Evolutionary conservation across 495 filamentous ascomycete genomes (phyloP).

Genomic region (Daldinia grandis): DNA sequence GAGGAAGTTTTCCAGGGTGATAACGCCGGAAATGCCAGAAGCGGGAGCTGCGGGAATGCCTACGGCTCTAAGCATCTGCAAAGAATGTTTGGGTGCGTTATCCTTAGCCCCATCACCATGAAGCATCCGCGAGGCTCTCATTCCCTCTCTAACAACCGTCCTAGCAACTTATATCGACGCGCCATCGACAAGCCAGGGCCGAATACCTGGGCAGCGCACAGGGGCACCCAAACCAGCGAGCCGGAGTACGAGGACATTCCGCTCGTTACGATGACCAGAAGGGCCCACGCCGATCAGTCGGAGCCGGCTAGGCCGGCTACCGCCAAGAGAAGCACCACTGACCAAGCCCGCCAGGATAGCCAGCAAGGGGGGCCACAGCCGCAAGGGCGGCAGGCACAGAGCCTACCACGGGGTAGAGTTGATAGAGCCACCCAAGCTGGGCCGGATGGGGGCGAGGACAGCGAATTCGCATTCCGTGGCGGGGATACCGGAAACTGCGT

Average conservation of each 20-base stretch:
- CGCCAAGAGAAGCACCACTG: not conserved
- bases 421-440: not conserved
- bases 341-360: not conserved
- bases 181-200: not conserved
- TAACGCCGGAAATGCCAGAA: not conserved
- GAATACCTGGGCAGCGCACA: not conserved
- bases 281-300: not conserved
- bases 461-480: not conserved
- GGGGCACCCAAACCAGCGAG: not conserved
- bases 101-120: not conserved
- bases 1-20: not conserved
- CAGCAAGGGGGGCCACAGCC: not conserved
- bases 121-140: not conserved
- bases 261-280: not conserved
- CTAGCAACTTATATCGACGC: not conserved
- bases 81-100: not conserved
- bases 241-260: not conserved
- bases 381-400: not conserved
- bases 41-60: not conserved
- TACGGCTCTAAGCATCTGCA: not conserved
- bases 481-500: constrained; percentile 20
- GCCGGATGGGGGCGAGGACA: not conserved
- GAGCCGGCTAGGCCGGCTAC: not conserved
- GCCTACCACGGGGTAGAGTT: not conserved
- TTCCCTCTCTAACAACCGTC: not conserved